phyloP scores from a whole-genome alignment of 139 green algal species.

The Chlorella sp. region DNA sequence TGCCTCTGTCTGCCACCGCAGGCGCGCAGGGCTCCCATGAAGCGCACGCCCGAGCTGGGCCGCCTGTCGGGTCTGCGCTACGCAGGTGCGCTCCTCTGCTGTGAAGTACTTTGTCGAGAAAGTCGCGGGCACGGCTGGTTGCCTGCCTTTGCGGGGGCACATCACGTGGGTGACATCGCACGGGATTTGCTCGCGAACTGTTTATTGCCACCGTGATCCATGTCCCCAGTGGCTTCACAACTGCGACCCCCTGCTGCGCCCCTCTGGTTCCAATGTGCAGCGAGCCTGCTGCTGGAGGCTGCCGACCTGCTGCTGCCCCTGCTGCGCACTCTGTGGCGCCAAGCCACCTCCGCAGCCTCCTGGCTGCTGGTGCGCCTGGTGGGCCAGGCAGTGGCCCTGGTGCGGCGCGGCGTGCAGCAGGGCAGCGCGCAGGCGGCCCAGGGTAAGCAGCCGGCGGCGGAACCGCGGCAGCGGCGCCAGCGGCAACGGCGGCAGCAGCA shows the following conservation, averaged over 20 bases:
- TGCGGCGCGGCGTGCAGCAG: constrained; percentile 58
- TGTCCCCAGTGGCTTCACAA: too few relatives aligned
- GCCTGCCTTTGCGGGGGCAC: too few relatives aligned
- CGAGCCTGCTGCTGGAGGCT: constrained; percentile 51
- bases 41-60: constrained; percentile 8
- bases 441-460: neutral
- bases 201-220: too few relatives aligned
- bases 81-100: neutral
- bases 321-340: constrained; percentile 33
- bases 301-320: constrained; percentile 50
- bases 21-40: neutral
- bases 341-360: constrained; percentile 33
- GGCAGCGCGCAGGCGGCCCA: constrained; percentile 11
- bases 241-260: too few relatives aligned
- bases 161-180: too few relatives aligned
- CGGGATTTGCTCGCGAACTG: too few relatives aligned
- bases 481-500: neutral
- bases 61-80: constrained; percentile 10
- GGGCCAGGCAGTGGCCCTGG: constrained; percentile 58
- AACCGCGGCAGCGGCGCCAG: neutral
- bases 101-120: too few relatives aligned
- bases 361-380: constrained; percentile 67
- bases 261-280: constrained; percentile 1
- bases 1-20: neutral
- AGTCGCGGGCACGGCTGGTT: too few relatives aligned